Percentiles rank a stretch among this genome's conserved stretches.
phyloP scores from a whole-genome alignment of 352 stramenopile species.

The Phytophthora cactorum region DNA sequence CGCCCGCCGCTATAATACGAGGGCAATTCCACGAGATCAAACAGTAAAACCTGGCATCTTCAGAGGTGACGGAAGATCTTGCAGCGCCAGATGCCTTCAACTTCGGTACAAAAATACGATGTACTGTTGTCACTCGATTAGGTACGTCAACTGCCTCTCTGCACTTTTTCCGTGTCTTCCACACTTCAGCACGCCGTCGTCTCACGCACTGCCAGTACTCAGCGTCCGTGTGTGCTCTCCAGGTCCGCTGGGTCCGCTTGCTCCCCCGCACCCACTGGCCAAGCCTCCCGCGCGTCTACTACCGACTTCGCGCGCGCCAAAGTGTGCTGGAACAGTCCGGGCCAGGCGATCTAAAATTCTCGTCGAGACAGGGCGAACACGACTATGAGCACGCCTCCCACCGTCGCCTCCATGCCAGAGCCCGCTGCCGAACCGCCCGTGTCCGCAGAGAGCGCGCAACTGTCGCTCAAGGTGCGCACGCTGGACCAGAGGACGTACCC shows the following conservation, averaged over 20 bases:
- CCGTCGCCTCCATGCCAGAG: constrained; percentile 9
- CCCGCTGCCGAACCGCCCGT: constrained; percentile 25
- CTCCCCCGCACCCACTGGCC: neutral
- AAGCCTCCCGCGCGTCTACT: neutral
- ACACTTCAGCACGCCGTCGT: neutral
- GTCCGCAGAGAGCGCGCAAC: constrained; percentile 28
- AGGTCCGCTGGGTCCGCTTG: neutral
- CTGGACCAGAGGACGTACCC: constrained; percentile 85
- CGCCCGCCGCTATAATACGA: too few relatives aligned
- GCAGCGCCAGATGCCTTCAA: neutral
- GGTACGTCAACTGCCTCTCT: constrained; percentile 2
- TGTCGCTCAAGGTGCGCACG: constrained; percentile 84
- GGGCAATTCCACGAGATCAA: too few relatives aligned
- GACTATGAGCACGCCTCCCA: constrained; percentile 4
- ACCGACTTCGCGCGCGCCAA: neutral
- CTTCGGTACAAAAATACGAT: neutral
- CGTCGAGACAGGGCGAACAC: constrained; percentile 3
- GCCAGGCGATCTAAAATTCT: neutral
- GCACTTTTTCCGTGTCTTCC: neutral
- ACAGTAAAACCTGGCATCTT: too few relatives aligned
- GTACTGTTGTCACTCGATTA: neutral
- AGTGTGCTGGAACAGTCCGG: constrained; percentile 6
- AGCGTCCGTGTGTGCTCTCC: constrained; percentile 7
- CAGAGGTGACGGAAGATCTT: too few relatives aligned
- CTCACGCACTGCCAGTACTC: neutral